Percentiles rank a stretch among this genome's conserved stretches.
Evolutionary conservation across 2,329 filamentous ascomycete genomes (phyloP).

Genomic region (Sclerotinia nivalis): DNA sequence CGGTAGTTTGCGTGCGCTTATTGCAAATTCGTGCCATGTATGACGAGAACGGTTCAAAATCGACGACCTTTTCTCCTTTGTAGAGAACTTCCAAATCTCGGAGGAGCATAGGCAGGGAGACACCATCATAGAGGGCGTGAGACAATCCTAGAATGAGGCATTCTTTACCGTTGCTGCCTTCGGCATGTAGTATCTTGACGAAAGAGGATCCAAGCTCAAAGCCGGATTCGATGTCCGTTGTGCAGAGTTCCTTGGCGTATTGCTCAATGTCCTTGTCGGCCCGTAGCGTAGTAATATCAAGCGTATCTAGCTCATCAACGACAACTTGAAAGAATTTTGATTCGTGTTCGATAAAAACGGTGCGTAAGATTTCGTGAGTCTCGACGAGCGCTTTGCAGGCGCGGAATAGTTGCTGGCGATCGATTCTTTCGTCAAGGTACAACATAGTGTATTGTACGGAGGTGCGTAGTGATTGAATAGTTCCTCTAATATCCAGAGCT

Average conservation of each 20-base stretch:
- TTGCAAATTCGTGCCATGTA: constrained; percentile 40
- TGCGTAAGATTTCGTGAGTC: constrained; percentile 45
- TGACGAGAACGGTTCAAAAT: constrained; percentile 44
- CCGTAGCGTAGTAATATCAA: constrained; percentile 36
- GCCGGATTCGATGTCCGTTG: constrained; percentile 41
- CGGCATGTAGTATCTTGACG: constrained; percentile 37
- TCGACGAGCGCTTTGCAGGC: constrained; percentile 38
- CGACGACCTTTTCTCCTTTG: constrained; percentile 42
- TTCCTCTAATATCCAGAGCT: constrained; percentile 46
- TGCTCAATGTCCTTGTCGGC: constrained; percentile 39
- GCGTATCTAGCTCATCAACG: constrained; percentile 39
- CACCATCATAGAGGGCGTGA: constrained; percentile 64
- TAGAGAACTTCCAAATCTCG: constrained; percentile 31
- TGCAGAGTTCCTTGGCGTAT: constrained; percentile 41
- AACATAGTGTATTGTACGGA: constrained; percentile 46
- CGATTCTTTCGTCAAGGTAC: constrained; percentile 39
- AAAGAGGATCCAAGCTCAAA: constrained; percentile 46
- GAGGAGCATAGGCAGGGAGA: constrained; percentile 50
- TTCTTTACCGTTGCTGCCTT: constrained; percentile 34
- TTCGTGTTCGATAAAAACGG: constrained; percentile 44
- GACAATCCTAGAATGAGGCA: constrained; percentile 48
- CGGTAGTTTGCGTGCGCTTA: constrained; percentile 39
- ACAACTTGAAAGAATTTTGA: constrained; percentile 43
- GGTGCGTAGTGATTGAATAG: constrained; percentile 33
- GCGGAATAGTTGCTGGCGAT: constrained; percentile 35